Percentiles rank a stretch among this genome's conserved stretches.
phyloP scores from a whole-genome alignment of 305 asterid genomes.

The Fraxinus latifolia region DNA sequence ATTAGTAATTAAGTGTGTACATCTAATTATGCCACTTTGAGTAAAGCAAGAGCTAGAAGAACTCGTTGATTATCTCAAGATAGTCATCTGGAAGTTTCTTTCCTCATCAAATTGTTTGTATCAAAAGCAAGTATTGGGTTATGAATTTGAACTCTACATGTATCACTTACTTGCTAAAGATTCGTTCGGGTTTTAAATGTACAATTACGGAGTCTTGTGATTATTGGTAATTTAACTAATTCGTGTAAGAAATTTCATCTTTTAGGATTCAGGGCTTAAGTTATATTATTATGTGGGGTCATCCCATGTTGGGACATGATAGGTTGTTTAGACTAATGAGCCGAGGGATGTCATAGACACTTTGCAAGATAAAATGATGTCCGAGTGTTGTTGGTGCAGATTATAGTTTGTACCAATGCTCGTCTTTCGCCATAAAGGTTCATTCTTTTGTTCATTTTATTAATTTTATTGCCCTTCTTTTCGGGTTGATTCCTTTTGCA shows the following conservation, averaged over 20 bases:
- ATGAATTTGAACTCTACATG: not conserved
- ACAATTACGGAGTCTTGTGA: not conserved
- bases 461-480: not conserved
- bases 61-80: not conserved
- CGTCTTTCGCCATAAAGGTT: not conserved
- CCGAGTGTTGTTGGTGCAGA: not conserved
- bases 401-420: not conserved
- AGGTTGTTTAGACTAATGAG: not conserved
- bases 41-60: not conserved
- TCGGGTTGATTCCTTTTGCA: not conserved
- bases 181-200: not conserved
- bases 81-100: not conserved
- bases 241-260: not conserved
- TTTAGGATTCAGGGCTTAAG: not conserved
- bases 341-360: not conserved
- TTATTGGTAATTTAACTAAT: not conserved
- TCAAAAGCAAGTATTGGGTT: not conserved
- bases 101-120: not conserved
- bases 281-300: not conserved
- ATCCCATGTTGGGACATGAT: not conserved
- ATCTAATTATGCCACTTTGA: not conserved
- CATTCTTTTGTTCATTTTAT: not conserved
- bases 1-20: not conserved
- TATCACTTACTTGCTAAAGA: not conserved
- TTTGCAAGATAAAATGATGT: not conserved